A percentile compares a stretch with the other conserved stretches of the same genome.
These are phyloP conservation scores for Didymella lethalis DNA, from an alignment of 2,329 filamentous ascomycete species.

Conservation along the genomic window DNA sequence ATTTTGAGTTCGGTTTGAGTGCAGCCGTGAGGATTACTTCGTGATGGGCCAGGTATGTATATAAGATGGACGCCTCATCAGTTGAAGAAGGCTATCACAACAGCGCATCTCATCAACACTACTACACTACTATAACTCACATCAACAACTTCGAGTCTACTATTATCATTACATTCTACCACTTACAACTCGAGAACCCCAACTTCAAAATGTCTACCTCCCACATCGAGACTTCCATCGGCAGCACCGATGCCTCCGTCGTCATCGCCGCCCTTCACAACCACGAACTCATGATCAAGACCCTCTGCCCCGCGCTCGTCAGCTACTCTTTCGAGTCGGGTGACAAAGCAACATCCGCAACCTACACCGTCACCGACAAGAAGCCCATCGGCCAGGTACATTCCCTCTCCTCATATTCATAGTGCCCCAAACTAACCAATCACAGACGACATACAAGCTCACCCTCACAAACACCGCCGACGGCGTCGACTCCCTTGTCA, in stretches of 20 bases:
- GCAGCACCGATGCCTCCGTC: constrained; percentile 31
- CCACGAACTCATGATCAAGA: constrained; percentile 53
- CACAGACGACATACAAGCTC: constrained; percentile 52
- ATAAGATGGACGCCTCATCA: constrained; percentile 15
- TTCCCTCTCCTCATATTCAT: background rate
- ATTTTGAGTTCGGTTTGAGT: constrained; percentile 4
- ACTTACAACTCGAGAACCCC: background rate
- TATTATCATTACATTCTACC: background rate
- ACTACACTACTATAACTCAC: constrained; percentile 3
- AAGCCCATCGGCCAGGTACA: constrained; percentile 51
- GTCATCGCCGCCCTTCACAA: constrained; percentile 51
- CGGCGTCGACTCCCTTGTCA: constrained; percentile 50
- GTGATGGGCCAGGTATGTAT: constrained; percentile 17
- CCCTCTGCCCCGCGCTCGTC: constrained; percentile 47
- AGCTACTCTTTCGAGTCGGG: constrained; percentile 47
- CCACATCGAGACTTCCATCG: constrained; percentile 47
- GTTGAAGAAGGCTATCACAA: constrained; percentile 8
- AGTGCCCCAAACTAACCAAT: background rate
- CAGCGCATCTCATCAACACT: constrained; percentile 20
- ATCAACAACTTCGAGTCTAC: background rate
- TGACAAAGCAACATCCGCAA: constrained; percentile 38
- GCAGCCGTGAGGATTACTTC: background rate
- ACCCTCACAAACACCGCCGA: constrained; percentile 49
- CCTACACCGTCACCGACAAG: constrained; percentile 51
- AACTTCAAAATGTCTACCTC: constrained; percentile 47